Percentiles rank a stretch among this genome's conserved stretches.
Conservation (phyloP, 768 basidiomycete species). For the Tylopilus intermedius region DNA sequence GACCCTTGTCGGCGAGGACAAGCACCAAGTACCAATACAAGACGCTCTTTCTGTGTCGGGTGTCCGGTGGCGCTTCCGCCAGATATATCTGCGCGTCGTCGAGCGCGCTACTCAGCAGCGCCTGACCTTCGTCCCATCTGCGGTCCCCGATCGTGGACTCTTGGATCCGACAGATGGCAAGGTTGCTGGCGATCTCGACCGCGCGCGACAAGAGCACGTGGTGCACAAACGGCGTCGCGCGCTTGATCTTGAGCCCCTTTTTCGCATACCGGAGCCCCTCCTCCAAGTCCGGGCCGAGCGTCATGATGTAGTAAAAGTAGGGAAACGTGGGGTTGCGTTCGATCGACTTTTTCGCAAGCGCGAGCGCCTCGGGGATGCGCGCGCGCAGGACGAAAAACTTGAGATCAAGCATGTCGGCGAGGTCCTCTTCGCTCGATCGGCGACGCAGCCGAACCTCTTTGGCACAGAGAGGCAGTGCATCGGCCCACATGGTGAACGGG, state of each 20-base stretch:
- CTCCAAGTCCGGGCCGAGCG: constrained; percentile 42
- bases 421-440: constrained; percentile 40
- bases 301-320: constrained; percentile 62
- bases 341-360: constrained; percentile 42
- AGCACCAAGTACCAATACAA: constrained; percentile 57
- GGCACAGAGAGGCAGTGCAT: constrained; percentile 57
- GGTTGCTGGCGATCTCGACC: constrained; percentile 53
- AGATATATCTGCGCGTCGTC: constrained; percentile 55
- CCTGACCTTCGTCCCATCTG: constrained; percentile 56
- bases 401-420: constrained; percentile 62
- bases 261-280: constrained; percentile 59
- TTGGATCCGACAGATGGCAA: constrained; percentile 48
- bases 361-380: constrained; percentile 45
- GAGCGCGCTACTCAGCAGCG: constrained; percentile 54
- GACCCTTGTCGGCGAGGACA: constrained; percentile 47
- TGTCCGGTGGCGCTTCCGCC: constrained; percentile 55
- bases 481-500: constrained; percentile 56
- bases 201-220: constrained; percentile 58
- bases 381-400: constrained; percentile 51
- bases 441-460: constrained; percentile 46
- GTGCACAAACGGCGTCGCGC: constrained; percentile 50
- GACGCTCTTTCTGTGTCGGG: constrained; percentile 54
- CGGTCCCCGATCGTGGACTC: constrained; percentile 37
- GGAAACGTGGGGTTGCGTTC: constrained; percentile 53
- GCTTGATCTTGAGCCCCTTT: constrained; percentile 58